Conservation (phyloP, 2,329 filamentous ascomycete species). For the Fusarium sp. region DNA sequence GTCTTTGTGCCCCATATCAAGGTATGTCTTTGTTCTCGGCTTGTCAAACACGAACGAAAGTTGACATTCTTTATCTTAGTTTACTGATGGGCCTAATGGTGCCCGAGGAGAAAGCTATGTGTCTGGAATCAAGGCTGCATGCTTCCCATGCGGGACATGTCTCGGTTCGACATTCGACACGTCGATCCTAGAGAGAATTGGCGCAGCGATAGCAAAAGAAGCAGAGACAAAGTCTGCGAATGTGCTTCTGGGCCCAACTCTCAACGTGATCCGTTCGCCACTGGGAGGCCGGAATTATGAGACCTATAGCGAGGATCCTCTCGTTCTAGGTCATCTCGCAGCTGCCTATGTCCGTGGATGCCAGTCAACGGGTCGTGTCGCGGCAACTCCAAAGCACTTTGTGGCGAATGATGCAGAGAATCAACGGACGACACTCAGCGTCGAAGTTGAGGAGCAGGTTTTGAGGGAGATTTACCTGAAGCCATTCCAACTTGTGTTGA, state of each 20-base stretch:
- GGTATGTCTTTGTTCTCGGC: background rate
- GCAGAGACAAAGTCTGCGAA: background rate
- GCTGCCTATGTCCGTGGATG: background rate
- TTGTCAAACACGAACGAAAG: background rate
- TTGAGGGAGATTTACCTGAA: background rate
- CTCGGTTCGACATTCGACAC: background rate
- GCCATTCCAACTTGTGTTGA: background rate
- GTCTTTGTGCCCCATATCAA: conserved; percentile 1
- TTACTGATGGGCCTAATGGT: background rate
- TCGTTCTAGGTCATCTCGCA: background rate
- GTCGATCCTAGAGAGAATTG: background rate
- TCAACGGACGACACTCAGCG: background rate
- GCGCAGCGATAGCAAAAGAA: background rate
- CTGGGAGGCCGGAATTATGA: background rate
- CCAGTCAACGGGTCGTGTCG: background rate
- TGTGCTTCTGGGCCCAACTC: background rate
- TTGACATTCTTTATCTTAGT: background rate
- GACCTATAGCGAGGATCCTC: background rate
- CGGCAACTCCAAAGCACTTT: background rate
- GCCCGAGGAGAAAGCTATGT: background rate
- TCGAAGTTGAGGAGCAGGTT: background rate
- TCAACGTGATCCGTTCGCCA: background rate
- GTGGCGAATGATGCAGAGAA: background rate
- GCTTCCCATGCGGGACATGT: background rate
- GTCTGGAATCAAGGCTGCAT: background rate